Evolutionary conservation across 495 filamentous ascomycete species (phyloP).

Genomic region (Penicillium coprophilum): DNA sequence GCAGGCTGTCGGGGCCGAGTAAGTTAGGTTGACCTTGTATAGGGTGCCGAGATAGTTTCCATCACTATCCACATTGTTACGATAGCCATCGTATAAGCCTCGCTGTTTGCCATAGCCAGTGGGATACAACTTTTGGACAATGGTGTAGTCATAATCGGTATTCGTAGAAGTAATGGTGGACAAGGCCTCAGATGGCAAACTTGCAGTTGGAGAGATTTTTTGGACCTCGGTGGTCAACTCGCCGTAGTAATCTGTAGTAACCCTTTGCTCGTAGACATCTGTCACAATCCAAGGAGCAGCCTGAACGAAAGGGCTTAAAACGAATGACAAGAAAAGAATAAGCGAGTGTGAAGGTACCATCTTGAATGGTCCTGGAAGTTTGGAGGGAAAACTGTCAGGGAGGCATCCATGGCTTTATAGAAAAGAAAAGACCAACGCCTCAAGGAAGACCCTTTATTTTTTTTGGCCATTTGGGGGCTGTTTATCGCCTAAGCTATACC

Average conservation of each 20-base stretch:
- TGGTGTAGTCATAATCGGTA: slow-evolving; percentile 21
- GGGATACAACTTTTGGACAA: slow-evolving; percentile 38
- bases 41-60: slow-evolving; percentile 24
- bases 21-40: slow-evolving; percentile 37
- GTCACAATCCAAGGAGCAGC: slow-evolving; percentile 39
- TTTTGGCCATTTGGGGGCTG: slow-evolving; percentile 7
- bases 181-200: slow-evolving; percentile 30
- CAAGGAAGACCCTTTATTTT: slow-evolving; percentile 1
- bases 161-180: slow-evolving; percentile 33
- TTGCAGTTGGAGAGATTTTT: slow-evolving; percentile 27
- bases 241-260: slow-evolving; percentile 16
- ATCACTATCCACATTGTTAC: neutral
- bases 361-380: neutral
- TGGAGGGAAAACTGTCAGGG: neutral
- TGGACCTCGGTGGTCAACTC: slow-evolving; percentile 18
- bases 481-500: neutral
- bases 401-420: slow-evolving; percentile 7
- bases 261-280: slow-evolving; percentile 23
- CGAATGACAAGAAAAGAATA: slow-evolving; percentile 22
- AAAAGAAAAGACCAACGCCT: slow-evolving; percentile 2
- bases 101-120: slow-evolving; percentile 21
- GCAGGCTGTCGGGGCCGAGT: slow-evolving; percentile 38
- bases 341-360: slow-evolving; percentile 31
- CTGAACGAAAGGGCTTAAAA: slow-evolving; percentile 23
- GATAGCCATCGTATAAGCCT: slow-evolving; percentile 14